Percentiles rank a stretch among this genome's conserved stretches.
These are phyloP conservation scores for Zasmidium cellare DNA, from an alignment of 2,329 filamentous ascomycete species.

Conservation along the genomic window DNA sequence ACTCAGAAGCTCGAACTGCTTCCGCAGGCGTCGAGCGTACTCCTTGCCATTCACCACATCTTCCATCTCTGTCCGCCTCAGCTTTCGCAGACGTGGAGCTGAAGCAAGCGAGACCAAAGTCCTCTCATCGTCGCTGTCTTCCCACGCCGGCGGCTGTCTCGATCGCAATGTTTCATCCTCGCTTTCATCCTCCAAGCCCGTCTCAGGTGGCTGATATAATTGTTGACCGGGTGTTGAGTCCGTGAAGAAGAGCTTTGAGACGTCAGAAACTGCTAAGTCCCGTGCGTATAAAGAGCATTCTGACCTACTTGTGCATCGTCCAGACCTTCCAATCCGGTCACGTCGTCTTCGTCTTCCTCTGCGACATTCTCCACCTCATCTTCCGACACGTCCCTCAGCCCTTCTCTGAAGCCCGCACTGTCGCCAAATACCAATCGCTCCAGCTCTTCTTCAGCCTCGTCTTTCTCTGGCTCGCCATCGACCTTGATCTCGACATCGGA, in stretches of 20 bases:
- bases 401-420: constrained; percentile 74
- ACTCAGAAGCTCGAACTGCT: constrained; percentile 65
- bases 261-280: constrained; percentile 17
- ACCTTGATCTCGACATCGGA: constrained; percentile 32
- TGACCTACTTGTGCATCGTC: constrained; percentile 69
- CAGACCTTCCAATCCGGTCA: constrained; percentile 57
- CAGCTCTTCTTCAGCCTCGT: constrained; percentile 34
- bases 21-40: constrained; percentile 76
- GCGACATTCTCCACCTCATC: constrained; percentile 49
- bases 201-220: constrained; percentile 40
- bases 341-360: constrained; percentile 37
- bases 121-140: constrained; percentile 93
- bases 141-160: constrained; percentile 68
- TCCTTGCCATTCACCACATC: constrained; percentile 84
- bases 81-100: constrained; percentile 74
- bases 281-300: constrained; percentile 6
- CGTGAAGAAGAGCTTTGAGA: constrained; percentile 70
- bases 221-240: constrained; percentile 61
- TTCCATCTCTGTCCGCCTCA: constrained; percentile 77
- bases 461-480: constrained; percentile 31
- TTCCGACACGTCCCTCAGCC: constrained; percentile 61
- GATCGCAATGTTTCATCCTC: constrained; percentile 39
- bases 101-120: constrained; percentile 79
- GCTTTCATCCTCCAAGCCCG: constrained; percentile 44
- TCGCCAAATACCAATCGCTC: constrained; percentile 89